phyloP scores from a whole-genome alignment of 2,329 filamentous ascomycete species.

The Teratosphaeria epicoccoides region DNA sequence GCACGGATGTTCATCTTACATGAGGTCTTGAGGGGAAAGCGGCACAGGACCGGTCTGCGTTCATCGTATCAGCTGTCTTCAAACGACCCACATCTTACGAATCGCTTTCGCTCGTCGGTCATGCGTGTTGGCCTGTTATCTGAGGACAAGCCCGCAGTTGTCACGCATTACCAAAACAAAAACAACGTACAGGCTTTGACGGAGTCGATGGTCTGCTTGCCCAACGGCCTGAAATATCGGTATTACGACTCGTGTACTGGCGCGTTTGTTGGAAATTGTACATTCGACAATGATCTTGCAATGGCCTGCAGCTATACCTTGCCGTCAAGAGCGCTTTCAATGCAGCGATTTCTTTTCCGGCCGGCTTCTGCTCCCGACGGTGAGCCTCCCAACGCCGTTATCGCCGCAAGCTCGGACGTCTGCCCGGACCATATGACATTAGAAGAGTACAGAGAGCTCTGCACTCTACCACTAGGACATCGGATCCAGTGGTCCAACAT shows the following conservation, averaged over 20 bases:
- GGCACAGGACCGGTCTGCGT: background rate
- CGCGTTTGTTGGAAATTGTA: slow-evolving; percentile 1
- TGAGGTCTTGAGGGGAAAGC: slow-evolving; percentile 10
- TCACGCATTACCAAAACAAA: slow-evolving; percentile 39
- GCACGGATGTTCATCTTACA: slow-evolving; percentile 13
- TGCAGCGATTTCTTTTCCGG: slow-evolving; percentile 23
- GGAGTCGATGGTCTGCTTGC: slow-evolving; percentile 34
- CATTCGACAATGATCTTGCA: slow-evolving; percentile 6
- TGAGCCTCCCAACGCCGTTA: slow-evolving; percentile 12
- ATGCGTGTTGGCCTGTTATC: slow-evolving; percentile 34
- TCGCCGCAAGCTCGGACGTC: slow-evolving; percentile 37
- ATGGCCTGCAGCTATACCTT: slow-evolving; percentile 28
- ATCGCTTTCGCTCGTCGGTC: background rate
- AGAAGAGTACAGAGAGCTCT: slow-evolving; percentile 46
- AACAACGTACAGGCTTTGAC: slow-evolving; percentile 29
- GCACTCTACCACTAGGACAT: slow-evolving; percentile 38
- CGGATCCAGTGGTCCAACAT: slow-evolving; percentile 40
- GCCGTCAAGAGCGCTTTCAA: slow-evolving; percentile 27
- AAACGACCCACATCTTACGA: slow-evolving; percentile 13
- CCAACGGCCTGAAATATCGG: slow-evolving; percentile 36
- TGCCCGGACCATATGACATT: slow-evolving; percentile 39
- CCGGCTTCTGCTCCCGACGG: slow-evolving; percentile 13
- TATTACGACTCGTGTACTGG: slow-evolving; percentile 37
- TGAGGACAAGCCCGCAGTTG: slow-evolving; percentile 35
- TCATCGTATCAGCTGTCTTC: slow-evolving; percentile 7